Evolutionary conservation across 2,329 filamentous ascomycete species (phyloP).

Genomic region (Diaporthe sp.): DNA sequence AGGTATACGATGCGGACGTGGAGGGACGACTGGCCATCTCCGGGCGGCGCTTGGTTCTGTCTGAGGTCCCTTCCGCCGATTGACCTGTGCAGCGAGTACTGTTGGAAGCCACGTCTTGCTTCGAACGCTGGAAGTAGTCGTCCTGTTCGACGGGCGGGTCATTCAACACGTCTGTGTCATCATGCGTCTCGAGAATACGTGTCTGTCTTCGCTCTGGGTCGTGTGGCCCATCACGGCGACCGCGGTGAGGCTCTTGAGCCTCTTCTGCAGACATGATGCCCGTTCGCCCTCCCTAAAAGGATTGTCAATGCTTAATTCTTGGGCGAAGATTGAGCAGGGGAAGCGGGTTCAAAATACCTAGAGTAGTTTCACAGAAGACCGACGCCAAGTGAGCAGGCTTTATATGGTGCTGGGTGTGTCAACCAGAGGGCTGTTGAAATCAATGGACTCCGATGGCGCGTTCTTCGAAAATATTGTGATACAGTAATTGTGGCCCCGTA

Average conservation of each 20-base stretch:
- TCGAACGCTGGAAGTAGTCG: slow-evolving; percentile 13
- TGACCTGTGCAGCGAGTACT: background rate
- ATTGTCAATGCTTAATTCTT: background rate
- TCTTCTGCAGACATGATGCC: slow-evolving; percentile 13
- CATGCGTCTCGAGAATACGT: background rate
- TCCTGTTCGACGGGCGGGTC: background rate
- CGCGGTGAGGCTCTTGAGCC: background rate
- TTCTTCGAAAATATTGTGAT: background rate
- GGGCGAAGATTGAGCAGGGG: background rate
- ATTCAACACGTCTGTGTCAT: background rate
- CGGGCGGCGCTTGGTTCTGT: slow-evolving; percentile 1
- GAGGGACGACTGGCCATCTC: slow-evolving; percentile 8
- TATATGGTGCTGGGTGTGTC: background rate
- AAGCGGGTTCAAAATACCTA: background rate
- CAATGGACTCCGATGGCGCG: too few relatives aligned
- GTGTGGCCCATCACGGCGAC: background rate
- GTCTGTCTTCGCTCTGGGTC: background rate
- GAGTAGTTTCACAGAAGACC: background rate
- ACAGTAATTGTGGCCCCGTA: background rate
- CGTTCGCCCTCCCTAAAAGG: background rate
- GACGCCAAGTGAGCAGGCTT: background rate
- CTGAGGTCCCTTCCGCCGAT: background rate
- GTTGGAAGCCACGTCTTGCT: background rate
- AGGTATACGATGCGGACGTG: slow-evolving; percentile 25
- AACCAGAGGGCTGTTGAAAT: too few relatives aligned